A percentile compares a stretch with the other conserved stretches of the same genome.
phyloP scores from a whole-genome alignment of 1,139 yeast genomes.

The Dujonia santamariae region DNA sequence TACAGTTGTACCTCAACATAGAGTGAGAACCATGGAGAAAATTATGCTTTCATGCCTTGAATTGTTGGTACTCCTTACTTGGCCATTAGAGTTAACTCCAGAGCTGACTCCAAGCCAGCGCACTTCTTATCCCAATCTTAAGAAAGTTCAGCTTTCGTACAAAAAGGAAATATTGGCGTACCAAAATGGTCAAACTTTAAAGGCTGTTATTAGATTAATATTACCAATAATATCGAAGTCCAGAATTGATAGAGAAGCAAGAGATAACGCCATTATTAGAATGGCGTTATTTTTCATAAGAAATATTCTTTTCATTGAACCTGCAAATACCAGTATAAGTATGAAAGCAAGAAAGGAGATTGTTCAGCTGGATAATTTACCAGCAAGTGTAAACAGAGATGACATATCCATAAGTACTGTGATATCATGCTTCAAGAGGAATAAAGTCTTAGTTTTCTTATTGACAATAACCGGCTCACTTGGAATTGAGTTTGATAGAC shows the following conservation, averaged over 20 bases:
- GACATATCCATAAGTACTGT: constrained; percentile 68
- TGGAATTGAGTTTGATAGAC: constrained; percentile 60
- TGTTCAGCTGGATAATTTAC: constrained; percentile 41
- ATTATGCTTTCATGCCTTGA: constrained; percentile 74
- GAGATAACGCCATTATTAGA: constrained; percentile 72
- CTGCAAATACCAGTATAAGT: constrained; percentile 53
- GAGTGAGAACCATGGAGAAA: constrained; percentile 46
- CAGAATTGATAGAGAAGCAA: constrained; percentile 55
- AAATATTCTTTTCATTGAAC: constrained; percentile 74
- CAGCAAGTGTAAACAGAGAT: constrained; percentile 51
- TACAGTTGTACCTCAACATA: constrained; percentile 23
- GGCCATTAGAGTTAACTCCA: constrained; percentile 60
- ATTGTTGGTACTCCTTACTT: constrained; percentile 76
- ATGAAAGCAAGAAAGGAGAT: constrained; percentile 27
- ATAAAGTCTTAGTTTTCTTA: constrained; percentile 70
- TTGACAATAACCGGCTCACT: constrained; percentile 66
- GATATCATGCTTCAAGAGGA: constrained; percentile 54
- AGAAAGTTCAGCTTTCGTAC: constrained; percentile 65
- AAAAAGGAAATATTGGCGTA: constrained; percentile 64
- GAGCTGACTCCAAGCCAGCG: constrained; percentile 59
- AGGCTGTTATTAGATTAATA: constrained; percentile 68
- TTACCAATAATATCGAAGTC: constrained; percentile 60
- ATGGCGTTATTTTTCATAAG: constrained; percentile 73
- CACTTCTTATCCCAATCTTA: constrained; percentile 55
- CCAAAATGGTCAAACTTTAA: constrained; percentile 59